These are phyloP conservation scores for Puccinia sorghi DNA, from an alignment of 1,284 basidiomycete species.

Conservation along the genomic window DNA sequence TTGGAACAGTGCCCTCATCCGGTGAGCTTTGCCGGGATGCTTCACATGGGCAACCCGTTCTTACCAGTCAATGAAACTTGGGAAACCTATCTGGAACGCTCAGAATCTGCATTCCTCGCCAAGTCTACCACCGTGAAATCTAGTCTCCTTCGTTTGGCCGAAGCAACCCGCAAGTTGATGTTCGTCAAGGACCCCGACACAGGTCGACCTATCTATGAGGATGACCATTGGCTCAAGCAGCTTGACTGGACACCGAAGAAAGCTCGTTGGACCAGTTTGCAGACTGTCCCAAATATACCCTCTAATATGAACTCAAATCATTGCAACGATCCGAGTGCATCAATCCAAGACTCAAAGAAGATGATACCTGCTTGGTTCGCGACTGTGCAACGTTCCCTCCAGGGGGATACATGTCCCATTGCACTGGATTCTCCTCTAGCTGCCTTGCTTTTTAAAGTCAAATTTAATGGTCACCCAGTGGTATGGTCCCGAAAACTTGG, in stretches of 20 bases:
- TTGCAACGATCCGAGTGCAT: not conserved
- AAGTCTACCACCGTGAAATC: conserved; percentile 73
- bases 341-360: conserved; percentile 32
- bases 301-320: not conserved
- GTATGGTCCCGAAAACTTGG: conserved; percentile 53
- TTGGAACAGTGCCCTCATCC: conserved; percentile 83
- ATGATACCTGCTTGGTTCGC: conserved; percentile 45
- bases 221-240: conserved; percentile 84
- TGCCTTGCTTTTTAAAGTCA: conserved; percentile 53
- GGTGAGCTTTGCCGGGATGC: conserved; percentile 85
- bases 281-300: not conserved
- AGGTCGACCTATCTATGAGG: conserved; percentile 64
- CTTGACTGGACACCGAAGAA: conserved; percentile 93
- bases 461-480: conserved; percentile 53
- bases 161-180: conserved; percentile 58
- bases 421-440: conserved; percentile 50
- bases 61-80: conserved; percentile 86
- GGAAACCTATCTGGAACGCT: conserved; percentile 75
- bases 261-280: conserved; percentile 62
- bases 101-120: conserved; percentile 75
- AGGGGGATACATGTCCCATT: conserved; percentile 1
- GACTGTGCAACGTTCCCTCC: conserved; percentile 10
- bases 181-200: conserved; percentile 52
- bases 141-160: conserved; percentile 70
- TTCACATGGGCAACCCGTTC: conserved; percentile 89